Base-by-base conservation (phyloP, 352 stramenopile genomes). In the Peronospora destructor region DNA sequence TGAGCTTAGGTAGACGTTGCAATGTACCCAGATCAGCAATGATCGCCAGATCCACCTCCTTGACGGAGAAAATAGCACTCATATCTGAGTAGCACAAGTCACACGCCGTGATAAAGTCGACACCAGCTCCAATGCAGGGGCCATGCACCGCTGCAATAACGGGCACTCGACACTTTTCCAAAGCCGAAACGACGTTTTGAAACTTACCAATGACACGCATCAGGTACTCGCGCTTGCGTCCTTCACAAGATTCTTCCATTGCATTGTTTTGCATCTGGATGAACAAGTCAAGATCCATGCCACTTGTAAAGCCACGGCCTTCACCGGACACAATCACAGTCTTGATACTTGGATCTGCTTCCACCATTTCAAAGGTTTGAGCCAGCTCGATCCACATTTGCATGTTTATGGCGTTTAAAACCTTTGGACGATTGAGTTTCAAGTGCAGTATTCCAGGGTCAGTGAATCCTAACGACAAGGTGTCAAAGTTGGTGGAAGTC, bases 231-330 rank as follows among this genome's bases (percentile, higher is more conserved):
- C 87, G 82, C 59, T 87, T 90, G 36, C 84, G 73, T 14, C 71
- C 81, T 16, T 91, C 77, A 50, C 87, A 96, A 0, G 66, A 55
- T 45, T 90, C 76, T 6, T 58, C 41, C 17, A 55, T 56, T 29
- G 75, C 66, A 33, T 90, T 50, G 45, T 84, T 66, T 50, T 89
- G 78, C 63, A 95, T 75, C 46, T 71, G 66, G 3, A 73, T 66
- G 43, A 95, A 95, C 17, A 95, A 80, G 40, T 85, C 70, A 16
- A 95, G 66, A 52, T 95, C 85, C 84, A 95, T 95, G 46, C 85
- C 85, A 49, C 83, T 91, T 36, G 79, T 87, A 64, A 95, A 95
- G 0, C 64, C 72, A 29, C 73, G 68, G n/a, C 82, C 82, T 52
- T 87, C 66, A 16, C 85, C 84, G 16, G 79, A 87, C 36, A 95